Conservation (phyloP, 345 rosid genomes). For the Ceriops zippeliana region DNA sequence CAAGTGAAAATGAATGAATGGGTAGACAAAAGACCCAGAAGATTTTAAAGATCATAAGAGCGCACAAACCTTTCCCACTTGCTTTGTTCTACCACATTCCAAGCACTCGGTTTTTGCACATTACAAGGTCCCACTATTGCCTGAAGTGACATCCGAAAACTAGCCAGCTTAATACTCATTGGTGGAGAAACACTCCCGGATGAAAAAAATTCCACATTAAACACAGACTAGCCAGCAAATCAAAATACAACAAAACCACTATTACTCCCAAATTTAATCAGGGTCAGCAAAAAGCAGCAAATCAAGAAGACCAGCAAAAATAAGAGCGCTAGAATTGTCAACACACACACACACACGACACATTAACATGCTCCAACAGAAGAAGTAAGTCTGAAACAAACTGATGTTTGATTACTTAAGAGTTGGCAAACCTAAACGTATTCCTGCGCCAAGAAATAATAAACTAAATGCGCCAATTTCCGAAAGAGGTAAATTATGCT, state of each 20-base stretch:
- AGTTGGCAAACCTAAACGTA: too few species aligned
- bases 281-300: too few species aligned
- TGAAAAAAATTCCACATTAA: constrained; percentile 3
- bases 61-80: constrained; percentile 89
- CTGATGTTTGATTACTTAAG: background rate
- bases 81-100: constrained; percentile 94
- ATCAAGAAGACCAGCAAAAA: too few species aligned
- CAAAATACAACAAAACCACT: too few species aligned
- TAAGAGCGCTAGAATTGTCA: too few species aligned
- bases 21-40: background rate
- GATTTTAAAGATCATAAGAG: background rate
- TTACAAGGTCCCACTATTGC: constrained; percentile 92
- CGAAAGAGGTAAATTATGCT: too few species aligned
- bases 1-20: background rate
- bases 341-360: too few species aligned
- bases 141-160: constrained; percentile 48
- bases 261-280: too few species aligned
- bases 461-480: too few species aligned
- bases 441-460: too few species aligned
- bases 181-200: constrained; percentile 7
- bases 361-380: background rate
- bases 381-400: background rate
- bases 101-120: constrained; percentile 77
- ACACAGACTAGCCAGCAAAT: background rate
- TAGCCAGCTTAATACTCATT: constrained; percentile 5